A percentile compares a stretch with the other conserved stretches of the same genome.
Evolutionary conservation across 148 eudicot genomes (phyloP).

Genomic region (Fagopyrum esculentum): DNA sequence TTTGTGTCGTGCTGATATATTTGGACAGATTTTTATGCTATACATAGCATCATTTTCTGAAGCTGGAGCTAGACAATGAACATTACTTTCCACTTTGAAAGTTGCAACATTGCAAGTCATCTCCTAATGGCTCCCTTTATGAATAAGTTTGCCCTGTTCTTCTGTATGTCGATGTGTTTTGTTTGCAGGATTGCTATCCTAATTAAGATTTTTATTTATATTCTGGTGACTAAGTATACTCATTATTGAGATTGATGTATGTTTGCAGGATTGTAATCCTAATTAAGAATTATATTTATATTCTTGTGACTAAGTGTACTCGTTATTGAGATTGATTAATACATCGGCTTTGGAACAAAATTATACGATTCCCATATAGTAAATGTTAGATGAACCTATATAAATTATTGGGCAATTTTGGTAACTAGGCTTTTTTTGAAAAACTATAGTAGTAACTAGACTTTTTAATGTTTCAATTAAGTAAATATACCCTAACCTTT

Average conservation of each 20-base stretch:
- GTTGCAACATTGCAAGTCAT: background rate
- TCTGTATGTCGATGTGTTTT: background rate
- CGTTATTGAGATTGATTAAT: too few species aligned
- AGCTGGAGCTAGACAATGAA: background rate
- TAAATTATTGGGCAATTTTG: too few species aligned
- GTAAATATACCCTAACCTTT: too few species aligned
- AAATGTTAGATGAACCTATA: too few species aligned
- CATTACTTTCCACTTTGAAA: background rate
- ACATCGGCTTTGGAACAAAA: too few species aligned
- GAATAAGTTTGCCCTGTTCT: background rate
- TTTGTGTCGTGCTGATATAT: slow-evolving; percentile 4
- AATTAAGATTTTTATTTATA: background rate
- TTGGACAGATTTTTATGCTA: background rate
- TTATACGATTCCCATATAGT: too few species aligned
- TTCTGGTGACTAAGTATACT: too few species aligned
- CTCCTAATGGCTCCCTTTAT: background rate
- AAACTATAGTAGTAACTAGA: too few species aligned
- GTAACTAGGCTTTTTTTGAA: too few species aligned
- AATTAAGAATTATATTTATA: background rate
- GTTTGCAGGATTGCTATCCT: background rate
- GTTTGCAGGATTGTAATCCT: background rate
- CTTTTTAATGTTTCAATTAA: too few species aligned
- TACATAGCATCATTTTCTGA: background rate
- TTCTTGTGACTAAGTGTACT: too few species aligned
- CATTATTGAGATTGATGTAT: background rate